Base-by-base conservation (phyloP, 176 grass and related monocot species). In the Juncus effusus region DNA sequence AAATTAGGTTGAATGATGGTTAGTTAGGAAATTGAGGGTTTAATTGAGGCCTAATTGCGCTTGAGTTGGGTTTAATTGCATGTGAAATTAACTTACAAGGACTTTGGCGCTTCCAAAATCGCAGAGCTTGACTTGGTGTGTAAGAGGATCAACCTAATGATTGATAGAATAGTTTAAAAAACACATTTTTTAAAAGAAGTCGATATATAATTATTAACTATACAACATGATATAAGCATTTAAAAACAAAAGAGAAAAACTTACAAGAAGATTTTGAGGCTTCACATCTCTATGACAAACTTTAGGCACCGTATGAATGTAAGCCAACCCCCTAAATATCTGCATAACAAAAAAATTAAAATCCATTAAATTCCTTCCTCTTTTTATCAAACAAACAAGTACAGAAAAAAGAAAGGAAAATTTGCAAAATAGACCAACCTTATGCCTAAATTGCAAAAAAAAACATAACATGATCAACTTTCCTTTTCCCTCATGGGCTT, bases 91-190 rank as follows among this genome's bases (percentile, higher is more conserved):
- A 85, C 86, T 66, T 91, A 96, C 92, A 87, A 96, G 78, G 69
- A 96, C 77, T 86, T 96, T 96, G 13, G 92, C 92, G 61, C 92
- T 96, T 67, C 92, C 92, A 79, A 96, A 96, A 86, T 96, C 92
- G 81, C 92, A 96, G 52, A 96, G 83, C 80, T 96, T 96, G 60
- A 91, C 85, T 83, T 91, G 87, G 62, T 96, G 92, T 63, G 92
- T 96, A 36, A 96, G 77, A 35, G 92, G 92, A 76, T 96, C 87
- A 47, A 96, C 92, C 92, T 96, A 69, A 51, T 40, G 56, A 44
- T 38, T 47, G 60, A 40, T 40, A 65, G 13, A 64, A 35, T 1
- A 79, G 36, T 72, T 63, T 1, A 28, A 72, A 54, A 47, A 54
- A 16, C 10, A 47, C 2, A 79, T 40, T 28, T 54, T 61, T 59